Conservation (phyloP, 1,284 basidiomycete genomes). For the Neotropicomus parvogracilis region DNA sequence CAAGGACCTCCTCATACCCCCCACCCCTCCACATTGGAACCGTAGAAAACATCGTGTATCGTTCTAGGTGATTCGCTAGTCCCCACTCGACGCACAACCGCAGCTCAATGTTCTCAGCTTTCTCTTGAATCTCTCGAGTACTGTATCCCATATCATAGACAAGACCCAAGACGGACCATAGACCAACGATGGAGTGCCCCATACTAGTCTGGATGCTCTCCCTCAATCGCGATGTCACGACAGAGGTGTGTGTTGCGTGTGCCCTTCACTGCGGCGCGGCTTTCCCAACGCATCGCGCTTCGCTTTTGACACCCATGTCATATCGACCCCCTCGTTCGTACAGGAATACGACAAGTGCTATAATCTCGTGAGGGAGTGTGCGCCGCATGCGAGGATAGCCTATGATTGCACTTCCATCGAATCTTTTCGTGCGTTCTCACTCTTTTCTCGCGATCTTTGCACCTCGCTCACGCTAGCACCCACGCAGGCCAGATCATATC, state of each 20-base stretch:
- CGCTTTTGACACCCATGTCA: not conserved
- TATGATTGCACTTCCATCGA: slow-evolving; percentile 56
- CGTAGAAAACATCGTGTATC: slow-evolving; percentile 1
- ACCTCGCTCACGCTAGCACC: not conserved
- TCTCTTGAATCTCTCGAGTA: not conserved
- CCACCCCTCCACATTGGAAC: not conserved
- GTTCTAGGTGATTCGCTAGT: not conserved
- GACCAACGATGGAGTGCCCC: slow-evolving; percentile 50
- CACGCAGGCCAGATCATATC: slow-evolving; percentile 63
- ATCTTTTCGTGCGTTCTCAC: slow-evolving; percentile 53
- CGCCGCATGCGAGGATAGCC: slow-evolving; percentile 49
- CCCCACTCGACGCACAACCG: not conserved
- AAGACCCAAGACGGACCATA: not conserved
- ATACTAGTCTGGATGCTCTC: slow-evolving; percentile 76
- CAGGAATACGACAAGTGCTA: slow-evolving; percentile 71
- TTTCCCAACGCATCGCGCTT: slow-evolving; percentile 3
- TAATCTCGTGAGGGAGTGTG: slow-evolving; percentile 51
- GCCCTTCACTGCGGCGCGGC: slow-evolving; percentile 1
- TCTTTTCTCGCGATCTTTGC: not conserved
- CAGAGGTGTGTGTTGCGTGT: slow-evolving; percentile 48
- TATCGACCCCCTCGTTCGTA: not conserved
- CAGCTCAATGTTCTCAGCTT: slow-evolving; percentile 3
- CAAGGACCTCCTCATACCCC: not conserved
- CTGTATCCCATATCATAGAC: slow-evolving; percentile 5
- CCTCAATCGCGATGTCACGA: slow-evolving; percentile 65